phyloP scores from a whole-genome alignment of 169 alveolate species.

The Plasmodium reichenowi region DNA sequence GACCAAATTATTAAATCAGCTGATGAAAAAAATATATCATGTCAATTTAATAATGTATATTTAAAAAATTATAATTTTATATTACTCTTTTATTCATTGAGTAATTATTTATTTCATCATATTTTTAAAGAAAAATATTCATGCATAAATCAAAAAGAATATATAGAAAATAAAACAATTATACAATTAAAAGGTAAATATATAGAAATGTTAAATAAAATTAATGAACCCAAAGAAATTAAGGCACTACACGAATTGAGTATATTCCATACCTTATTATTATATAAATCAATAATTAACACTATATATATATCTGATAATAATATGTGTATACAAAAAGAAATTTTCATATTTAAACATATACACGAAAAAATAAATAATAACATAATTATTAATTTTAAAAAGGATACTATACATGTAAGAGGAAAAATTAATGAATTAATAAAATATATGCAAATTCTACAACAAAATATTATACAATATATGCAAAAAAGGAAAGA shows the following conservation, averaged over 20 bases:
- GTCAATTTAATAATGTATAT: background rate
- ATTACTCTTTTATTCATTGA: conserved; percentile 41
- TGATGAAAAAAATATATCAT: too few species aligned
- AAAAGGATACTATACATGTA: conserved; percentile 11
- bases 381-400: background rate
- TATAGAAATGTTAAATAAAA: background rate
- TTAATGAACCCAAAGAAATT: background rate
- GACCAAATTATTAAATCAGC: too few species aligned
- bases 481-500: conserved; percentile 40
- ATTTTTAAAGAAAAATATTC: background rate
- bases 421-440: conserved; percentile 70
- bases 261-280: conserved; percentile 39
- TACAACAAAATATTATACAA: conserved; percentile 45
- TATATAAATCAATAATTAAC: conserved; percentile 44
- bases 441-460: conserved; percentile 55
- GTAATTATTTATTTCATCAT: conserved; percentile 23
- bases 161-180: too few species aligned
- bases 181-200: conserved; percentile 11
- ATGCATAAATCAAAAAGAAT: too few species aligned
- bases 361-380: conserved; percentile 31
- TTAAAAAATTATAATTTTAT: conserved; percentile 43
- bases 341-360: conserved; percentile 10
- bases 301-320: conserved; percentile 33
- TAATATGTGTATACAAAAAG: background rate
- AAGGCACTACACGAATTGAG: conserved; percentile 3